phyloP scores from a whole-genome alignment of 2,329 filamentous ascomycete genomes.

The Volutella citrinella region DNA sequence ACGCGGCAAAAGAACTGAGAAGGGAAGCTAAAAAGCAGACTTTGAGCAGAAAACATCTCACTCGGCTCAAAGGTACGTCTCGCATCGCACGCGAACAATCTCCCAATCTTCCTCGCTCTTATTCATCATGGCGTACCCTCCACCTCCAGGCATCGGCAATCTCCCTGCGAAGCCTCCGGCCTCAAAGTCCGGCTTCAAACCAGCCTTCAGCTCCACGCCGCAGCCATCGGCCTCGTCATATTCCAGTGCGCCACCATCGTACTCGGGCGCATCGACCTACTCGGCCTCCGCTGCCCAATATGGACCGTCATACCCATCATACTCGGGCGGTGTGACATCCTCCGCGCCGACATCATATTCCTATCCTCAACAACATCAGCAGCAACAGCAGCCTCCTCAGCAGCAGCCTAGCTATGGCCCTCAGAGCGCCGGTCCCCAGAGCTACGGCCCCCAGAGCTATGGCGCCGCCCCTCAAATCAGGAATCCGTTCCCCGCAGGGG shows the following conservation, averaged over 20 bases:
- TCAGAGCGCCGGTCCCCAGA: constrained; percentile 25
- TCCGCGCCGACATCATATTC: constrained; percentile 18
- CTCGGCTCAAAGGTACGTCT: constrained; percentile 51
- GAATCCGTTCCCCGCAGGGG: constrained; percentile 69
- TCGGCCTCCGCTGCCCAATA: constrained; percentile 38
- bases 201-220: constrained; percentile 46
- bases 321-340: constrained; percentile 29
- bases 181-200: constrained; percentile 44
- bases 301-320: constrained; percentile 41
- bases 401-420: constrained; percentile 15
- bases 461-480: constrained; percentile 61
- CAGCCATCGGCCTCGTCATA: constrained; percentile 38
- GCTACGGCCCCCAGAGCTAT: constrained; percentile 33
- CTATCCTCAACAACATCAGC: constrained; percentile 25
- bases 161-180: constrained; percentile 77
- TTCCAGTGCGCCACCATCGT: constrained; percentile 25
- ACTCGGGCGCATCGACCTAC: constrained; percentile 30
- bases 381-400: constrained; percentile 12
- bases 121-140: constrained; percentile 83
- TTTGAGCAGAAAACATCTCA: constrained; percentile 24
- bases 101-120: constrained; percentile 29
- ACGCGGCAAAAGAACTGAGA: too few species aligned
- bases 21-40: too few species aligned
- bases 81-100: constrained; percentile 21
- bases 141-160: constrained; percentile 67